These are phyloP conservation scores for Solanum hybrid DNA, from an alignment of 305 asterid species.

Conservation along the genomic window DNA sequence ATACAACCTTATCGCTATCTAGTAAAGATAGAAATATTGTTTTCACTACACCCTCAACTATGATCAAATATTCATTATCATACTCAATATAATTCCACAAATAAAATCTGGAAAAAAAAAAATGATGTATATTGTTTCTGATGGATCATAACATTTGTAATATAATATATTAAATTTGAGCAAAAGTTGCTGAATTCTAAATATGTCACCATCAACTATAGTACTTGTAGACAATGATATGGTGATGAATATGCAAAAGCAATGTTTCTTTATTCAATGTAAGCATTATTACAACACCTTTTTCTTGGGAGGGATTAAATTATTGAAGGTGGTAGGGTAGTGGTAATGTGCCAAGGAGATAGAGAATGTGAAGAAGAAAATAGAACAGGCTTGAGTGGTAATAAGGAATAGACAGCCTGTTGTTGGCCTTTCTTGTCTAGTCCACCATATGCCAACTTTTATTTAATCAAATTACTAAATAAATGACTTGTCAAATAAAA, in stretches of 20 bases:
- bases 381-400: constrained; percentile 7
- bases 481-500: not conserved
- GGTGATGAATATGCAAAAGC: not conserved
- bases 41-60: not conserved
- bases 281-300: not conserved
- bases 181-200: not conserved
- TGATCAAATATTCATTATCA: not conserved
- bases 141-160: not conserved
- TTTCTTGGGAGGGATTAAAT: not conserved
- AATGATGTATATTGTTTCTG: not conserved
- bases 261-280: not conserved
- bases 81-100: not conserved
- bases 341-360: constrained; percentile 5
- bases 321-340: not conserved
- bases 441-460: not conserved
- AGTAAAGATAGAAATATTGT: not conserved
- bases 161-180: not conserved
- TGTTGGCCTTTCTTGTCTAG: not conserved
- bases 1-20: not conserved
- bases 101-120: not conserved
- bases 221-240: not conserved
- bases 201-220: not conserved
- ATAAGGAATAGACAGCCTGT: constrained; percentile 2
- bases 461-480: not conserved
- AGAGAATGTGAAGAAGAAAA: constrained; percentile 4